Base-by-base conservation (phyloP, 106 monocot genomes). In the Dendrobium catenatum region DNA sequence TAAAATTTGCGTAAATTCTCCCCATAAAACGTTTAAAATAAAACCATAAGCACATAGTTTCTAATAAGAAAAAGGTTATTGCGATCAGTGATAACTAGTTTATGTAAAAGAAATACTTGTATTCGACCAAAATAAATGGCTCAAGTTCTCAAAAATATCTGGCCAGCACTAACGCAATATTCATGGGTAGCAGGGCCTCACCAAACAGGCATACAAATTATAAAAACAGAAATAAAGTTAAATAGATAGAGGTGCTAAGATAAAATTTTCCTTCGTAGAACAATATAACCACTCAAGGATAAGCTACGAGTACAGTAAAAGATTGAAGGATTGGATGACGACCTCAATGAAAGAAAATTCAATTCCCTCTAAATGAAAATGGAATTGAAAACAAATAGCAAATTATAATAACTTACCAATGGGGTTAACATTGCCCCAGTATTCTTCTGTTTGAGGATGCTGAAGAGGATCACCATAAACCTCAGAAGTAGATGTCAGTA, bases 371-470 rank as follows among this genome's bases (percentile, higher is more conserved):
- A 40, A 70, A 33, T 13, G 33, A 0, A 70, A 0, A 74, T 44
- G 0, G 4, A 3, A 22, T 61, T 44, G 18, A 0, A 74, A 74
- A 22, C 15, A 20, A 43, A 74, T 42, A 74, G 74, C 15, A 74
- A 42, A 43, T 42, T 42, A 19, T 42, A n/a, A 24, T 24, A 43
- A 49, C 72, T 61, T 85, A 95, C 98, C 98, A 81, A 95, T 98
- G 74, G 98, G 98, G 77, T 98, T 98, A 37, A 98, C 98, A 88
- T 98, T 98, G 67, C 94, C 98, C 98, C 98, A 98, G 51, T 98
- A 98, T 19, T 91, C 94, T 82, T 98, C 98, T 26, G 80, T 94
- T 81, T 98, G 98, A 44, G 98, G 98, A 84, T 98, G 95, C 83
- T 95, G 91, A 56, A 98, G 91, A 9, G 98, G 98, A 88, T 98